Base-by-base conservation (phyloP, 2,329 filamentous ascomycete species). In the Clonostachys sp. region DNA sequence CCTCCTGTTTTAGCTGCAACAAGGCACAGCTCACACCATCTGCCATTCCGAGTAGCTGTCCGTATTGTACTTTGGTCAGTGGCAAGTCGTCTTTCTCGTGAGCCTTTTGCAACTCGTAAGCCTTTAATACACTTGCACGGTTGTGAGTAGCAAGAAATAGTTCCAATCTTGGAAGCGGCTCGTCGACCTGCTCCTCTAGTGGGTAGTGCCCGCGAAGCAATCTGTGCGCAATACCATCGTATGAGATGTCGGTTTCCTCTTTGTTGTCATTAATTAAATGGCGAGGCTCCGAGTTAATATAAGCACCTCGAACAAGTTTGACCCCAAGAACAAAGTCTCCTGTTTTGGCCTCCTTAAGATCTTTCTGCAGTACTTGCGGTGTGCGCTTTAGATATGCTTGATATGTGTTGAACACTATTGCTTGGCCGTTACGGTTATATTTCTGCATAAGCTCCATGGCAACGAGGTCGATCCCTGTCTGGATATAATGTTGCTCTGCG, bases 261-360 rank as follows among this genome's bases (percentile, higher is more conserved):
- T 78, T 80, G 42, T 68, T 75, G 46, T 75, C 70, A 56, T 74
- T 75, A 50, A 81, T 77, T 14, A 78, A 57, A 4, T 64, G 58
- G 4, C 74, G 61, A 40, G 70, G 65, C 42, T 83, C 79, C 0
- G 67, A 70, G 30, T 63, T 62, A 34, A 82, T 67, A 57, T 83
- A 82, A 12, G 78, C 79, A 17, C 78, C 77, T 13, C 78, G 70
- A 3, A 81, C 79, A 9, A 81, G 63, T 58, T 83, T 82, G 47
- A 80, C 61, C 14, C 78, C 78, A 0, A 79, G 66, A 0, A 73
- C 77, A 56, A 76, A 81, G 4, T 62, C 63, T 33, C 74, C 68
- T 4, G 71, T 61, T 7, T 62, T 53, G 0, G 79, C 78, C 0
- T 53, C 55, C 2, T 60, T 62, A 16, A 83, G 65, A 50, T 81